phyloP scores from a whole-genome alignment of 2,329 filamentous ascomycete species.

The Fusarium sp. region DNA sequence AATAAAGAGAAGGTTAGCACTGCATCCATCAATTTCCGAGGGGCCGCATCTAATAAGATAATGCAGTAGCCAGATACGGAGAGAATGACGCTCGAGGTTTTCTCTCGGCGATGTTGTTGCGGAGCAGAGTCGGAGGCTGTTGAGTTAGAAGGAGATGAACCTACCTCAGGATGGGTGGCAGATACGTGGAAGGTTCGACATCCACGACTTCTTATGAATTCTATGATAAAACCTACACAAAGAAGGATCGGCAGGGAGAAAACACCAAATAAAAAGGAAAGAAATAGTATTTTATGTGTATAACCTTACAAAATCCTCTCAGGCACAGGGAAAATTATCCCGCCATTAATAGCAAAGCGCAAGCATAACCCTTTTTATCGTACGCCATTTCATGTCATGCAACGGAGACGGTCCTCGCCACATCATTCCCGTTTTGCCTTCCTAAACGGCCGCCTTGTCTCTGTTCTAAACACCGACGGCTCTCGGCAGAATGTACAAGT shows the following conservation, averaged over 20 bases:
- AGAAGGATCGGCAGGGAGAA: neutral
- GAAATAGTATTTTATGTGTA: conserved; percentile 34
- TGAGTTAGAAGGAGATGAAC: neutral
- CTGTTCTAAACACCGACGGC: conserved; percentile 19
- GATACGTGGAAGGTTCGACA: neutral
- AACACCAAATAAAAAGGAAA: conserved; percentile 3
- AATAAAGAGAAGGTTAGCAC: conserved; percentile 2
- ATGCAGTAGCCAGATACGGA: neutral
- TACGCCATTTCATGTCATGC: conserved; percentile 62
- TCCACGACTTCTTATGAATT: neutral
- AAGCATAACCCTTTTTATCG: conserved; percentile 44
- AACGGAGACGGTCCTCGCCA: conserved; percentile 56
- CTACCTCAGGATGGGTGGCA: no score
- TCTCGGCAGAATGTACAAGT: conserved; percentile 51
- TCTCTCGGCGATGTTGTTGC: neutral
- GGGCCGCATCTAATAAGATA: neutral
- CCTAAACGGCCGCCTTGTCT: conserved; percentile 26
- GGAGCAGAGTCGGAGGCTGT: neutral
- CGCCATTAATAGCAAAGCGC: conserved; percentile 29
- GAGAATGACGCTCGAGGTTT: conserved; percentile 7
- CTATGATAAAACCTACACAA: neutral
- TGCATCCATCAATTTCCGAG: conserved; percentile 16
- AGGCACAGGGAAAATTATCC: conserved; percentile 8
- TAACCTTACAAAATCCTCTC: conserved; percentile 33
- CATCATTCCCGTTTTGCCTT: conserved; percentile 55